Percentiles rank a stretch among this genome's conserved stretches.
Evolutionary conservation across 306 rosid genomes (phyloP).

Genomic region (Pterocarpus santalinus): DNA sequence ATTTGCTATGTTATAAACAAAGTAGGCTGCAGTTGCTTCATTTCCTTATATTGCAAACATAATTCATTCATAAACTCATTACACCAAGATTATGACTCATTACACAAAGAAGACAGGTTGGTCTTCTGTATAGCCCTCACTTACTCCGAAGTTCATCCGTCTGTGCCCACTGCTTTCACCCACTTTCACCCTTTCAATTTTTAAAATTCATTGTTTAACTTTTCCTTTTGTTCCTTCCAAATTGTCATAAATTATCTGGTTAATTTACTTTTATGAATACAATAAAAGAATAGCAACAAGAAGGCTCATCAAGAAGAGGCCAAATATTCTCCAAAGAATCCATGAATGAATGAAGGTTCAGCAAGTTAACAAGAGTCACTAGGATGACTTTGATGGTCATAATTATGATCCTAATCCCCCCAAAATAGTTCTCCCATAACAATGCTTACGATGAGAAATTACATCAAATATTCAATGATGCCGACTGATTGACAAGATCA

Average conservation of each 20-base stretch:
- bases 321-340: too few relatives aligned
- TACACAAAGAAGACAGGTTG: too few relatives aligned
- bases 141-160: background rate
- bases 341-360: background rate
- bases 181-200: background rate
- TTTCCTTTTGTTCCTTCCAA: background rate
- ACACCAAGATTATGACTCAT: too few relatives aligned
- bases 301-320: background rate
- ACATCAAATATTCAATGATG: too few relatives aligned
- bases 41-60: background rate
- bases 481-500: constrained; percentile 62
- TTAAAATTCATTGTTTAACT: too few relatives aligned
- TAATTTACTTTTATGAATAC: too few relatives aligned
- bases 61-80: too few relatives aligned
- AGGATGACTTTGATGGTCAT: background rate
- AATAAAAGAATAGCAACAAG: background rate
- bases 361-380: background rate
- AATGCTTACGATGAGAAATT: too few relatives aligned
- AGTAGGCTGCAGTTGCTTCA: too few relatives aligned
- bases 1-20: too few relatives aligned
- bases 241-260: too few relatives aligned
- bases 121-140: background rate
- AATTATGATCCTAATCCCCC: background rate
- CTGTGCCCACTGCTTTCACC: background rate
- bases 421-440: background rate